Base-by-base conservation (phyloP, 1,284 basidiomycete species). In the Tremellales sp. region DNA sequence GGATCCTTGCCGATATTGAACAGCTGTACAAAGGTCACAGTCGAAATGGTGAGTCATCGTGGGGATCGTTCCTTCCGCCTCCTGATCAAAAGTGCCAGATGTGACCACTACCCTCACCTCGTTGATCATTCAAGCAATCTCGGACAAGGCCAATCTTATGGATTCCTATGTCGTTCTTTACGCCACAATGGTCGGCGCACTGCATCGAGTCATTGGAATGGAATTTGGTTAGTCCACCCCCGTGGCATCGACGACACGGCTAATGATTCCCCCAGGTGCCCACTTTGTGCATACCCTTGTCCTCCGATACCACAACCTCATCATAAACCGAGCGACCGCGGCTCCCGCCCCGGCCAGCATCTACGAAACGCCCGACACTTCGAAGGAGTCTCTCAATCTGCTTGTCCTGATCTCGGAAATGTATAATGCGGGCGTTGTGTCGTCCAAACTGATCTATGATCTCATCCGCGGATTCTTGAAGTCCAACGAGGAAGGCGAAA, bases 381-480 rank as follows among this genome's bases (percentile, higher is more conserved):
- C 86, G 26, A 97, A 97, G 71, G 88, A 95, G 68, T 85, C 84
- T 52, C 82, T 86, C 14, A 98, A 98, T 68, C 74, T 99, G 25
- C 78, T 93, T 27, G 82, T 89, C 0, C 78, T 98, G 8, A 75
- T 97, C 19, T 87, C 90, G 3, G 90, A 97, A 66, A 75, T 98
- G 29, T 97, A 97, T 76, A 97, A 97, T 68, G 88, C 97, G 63
- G 87, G 90, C 69, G 87, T 97, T 21, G 80, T 97, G 37, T 90
- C 89, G 1, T 88, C 84, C 50, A 77, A 86, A 4, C 77, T 98
- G 16, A 75, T 97, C 35, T 97, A 93, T 71, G 94, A 97, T 65
- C 70, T 97, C 40, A 84, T 99, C 55, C 83, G 87, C 3, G 78
- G 79, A 7, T 79, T 97, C 47, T 77, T 98, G 38, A 76, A 81